phyloP scores from a whole-genome alignment of 768 basidiomycete genomes.

The Suillus ampliporus region DNA sequence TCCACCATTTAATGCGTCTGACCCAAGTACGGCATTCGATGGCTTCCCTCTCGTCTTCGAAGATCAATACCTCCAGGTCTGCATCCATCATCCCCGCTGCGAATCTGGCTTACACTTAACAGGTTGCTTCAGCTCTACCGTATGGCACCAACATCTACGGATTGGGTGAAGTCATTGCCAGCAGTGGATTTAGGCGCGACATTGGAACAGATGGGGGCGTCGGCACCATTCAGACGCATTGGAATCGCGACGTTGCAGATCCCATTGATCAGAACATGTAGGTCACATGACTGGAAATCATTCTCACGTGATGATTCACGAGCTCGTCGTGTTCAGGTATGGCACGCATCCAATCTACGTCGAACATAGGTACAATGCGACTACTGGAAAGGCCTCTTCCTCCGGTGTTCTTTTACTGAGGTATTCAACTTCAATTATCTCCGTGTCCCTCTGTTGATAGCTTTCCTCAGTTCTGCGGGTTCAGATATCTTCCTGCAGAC shows the following conservation, averaged over 20 bases:
- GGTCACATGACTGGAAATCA: constrained; percentile 24
- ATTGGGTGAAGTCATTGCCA: constrained; percentile 73
- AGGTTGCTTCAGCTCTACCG: constrained; percentile 72
- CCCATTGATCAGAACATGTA: constrained; percentile 72
- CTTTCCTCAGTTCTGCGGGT: constrained; percentile 58
- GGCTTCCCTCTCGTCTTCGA: constrained; percentile 79
- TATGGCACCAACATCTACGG: constrained; percentile 77
- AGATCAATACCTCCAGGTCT: constrained; percentile 77
- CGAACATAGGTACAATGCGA: constrained; percentile 69
- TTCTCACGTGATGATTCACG: not conserved
- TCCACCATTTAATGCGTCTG: constrained; percentile 54
- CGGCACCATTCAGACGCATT: constrained; percentile 70
- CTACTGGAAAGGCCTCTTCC: constrained; percentile 56
- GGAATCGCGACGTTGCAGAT: constrained; percentile 67
- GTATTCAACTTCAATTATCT: constrained; percentile 36
- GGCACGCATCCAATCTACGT: constrained; percentile 76
- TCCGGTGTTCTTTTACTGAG: constrained; percentile 82
- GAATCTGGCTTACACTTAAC: not conserved
- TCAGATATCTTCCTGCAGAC: constrained; percentile 73
- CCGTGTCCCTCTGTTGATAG: constrained; percentile 8
- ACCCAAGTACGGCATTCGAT: constrained; percentile 60
- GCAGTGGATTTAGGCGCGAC: constrained; percentile 70
- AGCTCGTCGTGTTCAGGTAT: constrained; percentile 47
- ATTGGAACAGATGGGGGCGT: constrained; percentile 52
- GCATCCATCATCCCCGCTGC: not conserved